These are phyloP conservation scores for Flaveria sonorensis DNA, from an alignment of 129 eudicot species.

Conservation along the genomic window DNA sequence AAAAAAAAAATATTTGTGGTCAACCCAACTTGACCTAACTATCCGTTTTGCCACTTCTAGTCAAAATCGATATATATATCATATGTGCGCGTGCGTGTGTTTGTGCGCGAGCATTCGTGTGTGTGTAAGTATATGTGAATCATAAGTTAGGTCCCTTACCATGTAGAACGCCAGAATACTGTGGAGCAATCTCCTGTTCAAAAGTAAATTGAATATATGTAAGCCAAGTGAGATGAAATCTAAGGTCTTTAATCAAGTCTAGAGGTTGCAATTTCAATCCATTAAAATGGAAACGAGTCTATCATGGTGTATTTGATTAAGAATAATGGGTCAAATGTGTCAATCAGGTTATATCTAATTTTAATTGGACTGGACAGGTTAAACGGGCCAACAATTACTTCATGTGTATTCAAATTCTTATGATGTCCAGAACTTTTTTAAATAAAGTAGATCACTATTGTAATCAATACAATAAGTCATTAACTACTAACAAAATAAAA, in stretches of 20 bases:
- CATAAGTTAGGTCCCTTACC: conserved; percentile 47
- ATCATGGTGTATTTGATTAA: not conserved
- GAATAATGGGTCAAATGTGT: not conserved
- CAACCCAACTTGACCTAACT: too few relatives aligned
- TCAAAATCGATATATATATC: too few relatives aligned
- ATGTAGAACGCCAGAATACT: conserved; percentile 89
- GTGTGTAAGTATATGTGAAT: too few relatives aligned
- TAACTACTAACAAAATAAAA: too few relatives aligned
- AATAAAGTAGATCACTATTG: too few relatives aligned
- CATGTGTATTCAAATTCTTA: not conserved
- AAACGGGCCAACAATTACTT: not conserved
- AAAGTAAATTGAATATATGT: conserved; percentile 14
- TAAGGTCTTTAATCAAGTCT: not conserved
- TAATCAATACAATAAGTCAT: too few relatives aligned
- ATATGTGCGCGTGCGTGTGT: too few relatives aligned
- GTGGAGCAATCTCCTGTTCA: conserved; percentile 89
- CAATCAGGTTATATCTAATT: not conserved
- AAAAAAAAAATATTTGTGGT: too few relatives aligned
- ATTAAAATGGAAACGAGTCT: not conserved
- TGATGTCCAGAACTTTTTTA: not conserved
- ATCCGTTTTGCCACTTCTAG: conserved; percentile 1
- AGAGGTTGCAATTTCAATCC: conserved; percentile 11
- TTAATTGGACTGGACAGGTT: not conserved
- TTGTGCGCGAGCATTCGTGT: too few relatives aligned
- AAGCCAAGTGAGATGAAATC: conserved; percentile 12